These are phyloP conservation scores for Paspalum vaginatum DNA, from an alignment of 176 grass and related monocot genomes.

Conservation along the genomic window DNA sequence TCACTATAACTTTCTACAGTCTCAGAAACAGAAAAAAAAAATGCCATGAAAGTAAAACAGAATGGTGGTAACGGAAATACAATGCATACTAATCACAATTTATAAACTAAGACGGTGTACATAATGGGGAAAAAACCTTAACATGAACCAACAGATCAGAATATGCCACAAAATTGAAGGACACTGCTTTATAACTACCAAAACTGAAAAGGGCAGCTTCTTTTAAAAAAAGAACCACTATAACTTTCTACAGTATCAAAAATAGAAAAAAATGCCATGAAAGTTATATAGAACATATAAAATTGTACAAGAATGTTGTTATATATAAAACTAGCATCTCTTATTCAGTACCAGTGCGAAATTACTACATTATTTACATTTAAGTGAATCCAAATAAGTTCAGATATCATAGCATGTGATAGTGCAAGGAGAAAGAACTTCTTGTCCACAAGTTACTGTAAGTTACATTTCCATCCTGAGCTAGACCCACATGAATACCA, in stretches of 20 bases:
- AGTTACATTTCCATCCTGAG: constrained; percentile 4
- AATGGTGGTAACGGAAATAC: neutral
- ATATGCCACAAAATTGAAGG: neutral
- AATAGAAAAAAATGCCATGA: neutral
- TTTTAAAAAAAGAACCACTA: neutral
- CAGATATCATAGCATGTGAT: neutral
- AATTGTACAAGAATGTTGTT: neutral
- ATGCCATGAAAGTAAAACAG: neutral
- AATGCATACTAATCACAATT: neutral
- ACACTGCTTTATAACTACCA: neutral
- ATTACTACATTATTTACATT: constrained; percentile 20
- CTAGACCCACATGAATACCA: neutral
- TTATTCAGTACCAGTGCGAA: constrained; percentile 21
- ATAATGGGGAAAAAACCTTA: neutral
- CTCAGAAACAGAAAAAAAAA: constrained; percentile 14
- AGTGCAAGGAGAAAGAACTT: neutral
- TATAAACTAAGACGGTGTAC: neutral
- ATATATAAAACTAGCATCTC: neutral
- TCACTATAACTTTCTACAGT: neutral
- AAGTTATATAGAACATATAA: constrained; percentile 15
- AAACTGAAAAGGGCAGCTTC: neutral
- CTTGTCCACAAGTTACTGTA: neutral
- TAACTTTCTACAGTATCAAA: constrained; percentile 13
- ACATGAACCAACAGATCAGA: neutral
- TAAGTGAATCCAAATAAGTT: neutral